phyloP scores from a whole-genome alignment of 2,329 filamentous ascomycete species.

The Stagonosporopsis cucurbitacearum region DNA sequence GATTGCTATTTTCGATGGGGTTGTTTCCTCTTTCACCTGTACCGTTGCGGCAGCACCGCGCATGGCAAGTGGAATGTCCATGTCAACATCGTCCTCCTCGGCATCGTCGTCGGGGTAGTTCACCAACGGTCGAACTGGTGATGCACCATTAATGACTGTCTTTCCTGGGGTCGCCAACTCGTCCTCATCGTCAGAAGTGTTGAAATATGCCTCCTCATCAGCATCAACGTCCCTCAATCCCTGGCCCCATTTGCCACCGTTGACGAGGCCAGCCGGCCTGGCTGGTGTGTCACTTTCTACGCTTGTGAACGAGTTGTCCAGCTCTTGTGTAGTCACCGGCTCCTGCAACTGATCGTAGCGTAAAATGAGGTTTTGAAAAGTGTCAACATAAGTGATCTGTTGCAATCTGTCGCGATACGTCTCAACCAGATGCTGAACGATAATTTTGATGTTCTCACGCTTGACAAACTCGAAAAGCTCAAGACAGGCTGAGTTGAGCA shows the following conservation, averaged over 20 bases:
- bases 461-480: constrained; percentile 94
- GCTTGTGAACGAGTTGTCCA: constrained; percentile 70
- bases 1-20: constrained; percentile 31
- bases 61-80: constrained; percentile 49
- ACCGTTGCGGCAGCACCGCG: constrained; percentile 29
- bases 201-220: constrained; percentile 93
- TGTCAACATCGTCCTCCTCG: constrained; percentile 63
- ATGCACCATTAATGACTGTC: constrained; percentile 65
- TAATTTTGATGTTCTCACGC: constrained; percentile 65
- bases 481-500: constrained; percentile 90
- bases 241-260: constrained; percentile 67
- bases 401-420: constrained; percentile 80
- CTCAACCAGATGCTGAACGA: constrained; percentile 84
- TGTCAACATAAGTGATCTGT: constrained; percentile 80
- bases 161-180: constrained; percentile 51
- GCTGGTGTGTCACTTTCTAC: constrained; percentile 64
- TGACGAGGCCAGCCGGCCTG: constrained; percentile 55
- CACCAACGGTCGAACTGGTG: constrained; percentile 73
- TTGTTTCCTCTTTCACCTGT: constrained; percentile 36
- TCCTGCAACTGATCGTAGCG: constrained; percentile 76
- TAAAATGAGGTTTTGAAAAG: constrained; percentile 76
- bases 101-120: constrained; percentile 94
- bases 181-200: constrained; percentile 85
- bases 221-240: constrained; percentile 83
- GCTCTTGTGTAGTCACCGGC: constrained; percentile 65